Conservation (phyloP, 2,329 filamentous ascomycete species). For the Xylaria sp. region DNA sequence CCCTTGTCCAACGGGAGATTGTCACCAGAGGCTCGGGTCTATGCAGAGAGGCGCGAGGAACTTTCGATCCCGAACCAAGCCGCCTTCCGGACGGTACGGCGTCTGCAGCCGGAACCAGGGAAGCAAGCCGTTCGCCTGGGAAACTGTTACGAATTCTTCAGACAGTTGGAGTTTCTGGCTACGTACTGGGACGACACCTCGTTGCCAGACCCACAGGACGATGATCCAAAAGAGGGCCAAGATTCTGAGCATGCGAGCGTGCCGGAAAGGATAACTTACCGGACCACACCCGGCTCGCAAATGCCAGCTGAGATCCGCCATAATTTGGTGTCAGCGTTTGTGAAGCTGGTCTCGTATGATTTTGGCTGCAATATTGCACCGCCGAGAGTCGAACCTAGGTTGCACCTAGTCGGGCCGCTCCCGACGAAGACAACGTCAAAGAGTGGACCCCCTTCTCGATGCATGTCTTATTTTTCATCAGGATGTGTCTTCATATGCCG, state of each 20-base stretch:
- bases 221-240: slow-evolving; percentile 24
- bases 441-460: slow-evolving; percentile 40
- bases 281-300: slow-evolving; percentile 56
- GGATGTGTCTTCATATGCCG: slow-evolving; percentile 66
- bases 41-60: slow-evolving; percentile 63
- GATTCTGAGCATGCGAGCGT: slow-evolving; percentile 15
- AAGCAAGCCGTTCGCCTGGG: slow-evolving; percentile 61
- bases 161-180: slow-evolving; percentile 64
- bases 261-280: slow-evolving; percentile 43
- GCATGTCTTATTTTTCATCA: slow-evolving; percentile 61
- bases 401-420: slow-evolving; percentile 54
- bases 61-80: slow-evolving; percentile 61
- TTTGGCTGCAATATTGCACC: slow-evolving; percentile 67
- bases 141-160: slow-evolving; percentile 70
- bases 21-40: slow-evolving; percentile 63
- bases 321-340: slow-evolving; percentile 61
- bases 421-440: slow-evolving; percentile 1
- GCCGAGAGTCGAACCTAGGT: slow-evolving; percentile 62
- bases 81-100: slow-evolving; percentile 66
- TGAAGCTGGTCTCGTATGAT: slow-evolving; percentile 70
- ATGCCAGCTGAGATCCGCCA: slow-evolving; percentile 66
- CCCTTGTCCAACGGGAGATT: slow-evolving; percentile 58
- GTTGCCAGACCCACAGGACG: slow-evolving; percentile 30
- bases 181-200: slow-evolving; percentile 68
- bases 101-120: slow-evolving; percentile 60